A percentile compares a stretch with the other conserved stretches of the same genome.
phyloP scores from a whole-genome alignment of 2,329 filamentous ascomycete genomes.

The Claviceps sp. region DNA sequence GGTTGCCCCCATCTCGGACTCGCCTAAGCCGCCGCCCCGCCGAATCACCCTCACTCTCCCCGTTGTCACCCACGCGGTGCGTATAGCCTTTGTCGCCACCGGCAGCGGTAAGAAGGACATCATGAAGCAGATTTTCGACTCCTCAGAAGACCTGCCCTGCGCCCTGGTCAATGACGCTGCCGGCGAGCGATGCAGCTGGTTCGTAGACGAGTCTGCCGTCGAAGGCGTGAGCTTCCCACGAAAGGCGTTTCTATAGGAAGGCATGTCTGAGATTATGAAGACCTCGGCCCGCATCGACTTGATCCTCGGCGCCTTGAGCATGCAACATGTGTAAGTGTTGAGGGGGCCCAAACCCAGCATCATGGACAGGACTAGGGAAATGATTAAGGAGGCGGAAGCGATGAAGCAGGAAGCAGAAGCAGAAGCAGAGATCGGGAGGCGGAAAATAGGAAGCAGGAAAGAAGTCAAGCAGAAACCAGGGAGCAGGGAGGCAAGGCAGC shows the following conservation, averaged over 20 bases:
- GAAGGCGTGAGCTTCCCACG: slow-evolving; percentile 75
- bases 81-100: slow-evolving; percentile 83
- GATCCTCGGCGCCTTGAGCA: background rate
- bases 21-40: slow-evolving; percentile 82
- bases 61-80: slow-evolving; percentile 75
- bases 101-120: slow-evolving; percentile 83
- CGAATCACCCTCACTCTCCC: slow-evolving; percentile 88
- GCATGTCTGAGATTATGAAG: background rate
- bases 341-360: too few species aligned
- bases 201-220: slow-evolving; percentile 75
- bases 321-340: background rate
- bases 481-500: background rate
- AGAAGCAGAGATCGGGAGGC: too few species aligned
- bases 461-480: too few species aligned
- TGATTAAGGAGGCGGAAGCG: too few species aligned
- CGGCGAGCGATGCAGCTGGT: slow-evolving; percentile 87
- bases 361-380: too few species aligned
- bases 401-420: too few species aligned
- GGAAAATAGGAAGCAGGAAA: too few species aligned
- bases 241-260: slow-evolving; percentile 43
- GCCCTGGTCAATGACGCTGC: slow-evolving; percentile 73
- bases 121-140: slow-evolving; percentile 81
- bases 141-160: slow-evolving; percentile 62
- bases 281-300: background rate
- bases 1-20: slow-evolving; percentile 85